phyloP scores from a whole-genome alignment of 257 asterid genomes.

The Thymus quinquecostatus region DNA sequence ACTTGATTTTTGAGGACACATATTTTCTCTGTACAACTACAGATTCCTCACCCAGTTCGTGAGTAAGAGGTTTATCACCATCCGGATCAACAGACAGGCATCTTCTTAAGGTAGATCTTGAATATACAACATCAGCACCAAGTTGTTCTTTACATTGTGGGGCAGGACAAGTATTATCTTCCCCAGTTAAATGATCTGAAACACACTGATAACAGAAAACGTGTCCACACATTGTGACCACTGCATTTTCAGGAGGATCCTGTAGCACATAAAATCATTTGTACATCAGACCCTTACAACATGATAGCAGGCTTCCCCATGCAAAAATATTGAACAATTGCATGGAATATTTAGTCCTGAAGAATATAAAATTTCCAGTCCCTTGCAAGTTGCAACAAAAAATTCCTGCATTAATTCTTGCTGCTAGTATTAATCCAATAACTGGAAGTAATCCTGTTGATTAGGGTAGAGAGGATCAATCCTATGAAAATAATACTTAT shows the following conservation, averaged over 20 bases:
- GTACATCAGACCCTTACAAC: conserved; percentile 28
- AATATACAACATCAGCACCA: conserved; percentile 77
- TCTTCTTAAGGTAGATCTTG: conserved; percentile 65
- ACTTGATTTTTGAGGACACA: conserved; percentile 77
- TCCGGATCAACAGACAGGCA: conserved; percentile 57
- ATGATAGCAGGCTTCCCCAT: conserved; percentile 10
- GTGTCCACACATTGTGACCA: conserved; percentile 92
- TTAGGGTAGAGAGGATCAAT: background rate
- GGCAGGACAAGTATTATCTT: conserved; percentile 86
- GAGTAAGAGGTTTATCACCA: conserved; percentile 44
- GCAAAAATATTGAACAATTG: background rate
- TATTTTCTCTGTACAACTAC: conserved; percentile 53
- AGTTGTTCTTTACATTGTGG: conserved; percentile 84
- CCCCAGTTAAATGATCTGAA: conserved; percentile 80
- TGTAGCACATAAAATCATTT: conserved; percentile 39
- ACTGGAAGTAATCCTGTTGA: background rate
- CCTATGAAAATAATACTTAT: conserved; percentile 5
- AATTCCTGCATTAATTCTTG: background rate
- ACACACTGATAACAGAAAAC: conserved; percentile 96
- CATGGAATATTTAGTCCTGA: background rate
- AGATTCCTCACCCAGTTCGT: conserved; percentile 50
- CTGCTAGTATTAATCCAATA: background rate
- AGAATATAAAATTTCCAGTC: conserved; percentile 20
- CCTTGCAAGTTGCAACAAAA: background rate
- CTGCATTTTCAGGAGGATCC: conserved; percentile 99